phyloP scores from a whole-genome alignment of 768 basidiomycete species.

The Macrolepiota dolichaula region DNA sequence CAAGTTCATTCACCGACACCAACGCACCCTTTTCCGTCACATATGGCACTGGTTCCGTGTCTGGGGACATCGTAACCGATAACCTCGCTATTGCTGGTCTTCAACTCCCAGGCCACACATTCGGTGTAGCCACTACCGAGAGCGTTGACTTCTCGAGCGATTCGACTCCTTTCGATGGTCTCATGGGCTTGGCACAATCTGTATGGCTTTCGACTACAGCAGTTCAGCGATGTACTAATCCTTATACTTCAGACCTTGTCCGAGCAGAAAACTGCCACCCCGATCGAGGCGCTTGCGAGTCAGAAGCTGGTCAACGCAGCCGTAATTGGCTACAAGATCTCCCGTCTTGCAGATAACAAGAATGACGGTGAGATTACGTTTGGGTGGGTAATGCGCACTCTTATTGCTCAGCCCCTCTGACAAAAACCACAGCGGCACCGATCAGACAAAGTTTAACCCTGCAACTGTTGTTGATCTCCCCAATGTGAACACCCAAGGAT shows the following conservation, averaged over 20 bases:
- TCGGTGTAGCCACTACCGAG: conserved; percentile 59
- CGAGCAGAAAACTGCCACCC: conserved; percentile 60
- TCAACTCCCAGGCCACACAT: conserved; percentile 45
- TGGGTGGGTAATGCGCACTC: conserved; percentile 22
- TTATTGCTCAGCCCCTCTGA: not conserved
- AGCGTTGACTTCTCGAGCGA: conserved; percentile 38
- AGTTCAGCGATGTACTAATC: not conserved
- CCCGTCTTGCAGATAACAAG: conserved; percentile 63
- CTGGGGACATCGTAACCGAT: conserved; percentile 57
- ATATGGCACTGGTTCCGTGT: conserved; percentile 55
- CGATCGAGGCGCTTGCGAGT: conserved; percentile 64
- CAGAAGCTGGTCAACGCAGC: conserved; percentile 57
- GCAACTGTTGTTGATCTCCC: conserved; percentile 54
- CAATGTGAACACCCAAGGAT: conserved; percentile 68
- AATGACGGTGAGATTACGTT: conserved; percentile 85
- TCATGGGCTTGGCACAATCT: conserved; percentile 55
- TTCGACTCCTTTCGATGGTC: conserved; percentile 48
- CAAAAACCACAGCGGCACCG: conserved; percentile 21
- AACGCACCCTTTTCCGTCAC: conserved; percentile 43
- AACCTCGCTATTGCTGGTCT: conserved; percentile 56
- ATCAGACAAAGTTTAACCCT: conserved; percentile 63
- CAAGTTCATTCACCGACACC: conserved; percentile 52
- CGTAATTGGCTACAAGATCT: conserved; percentile 79
- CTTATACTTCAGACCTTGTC: conserved; percentile 47
- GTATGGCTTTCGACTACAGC: conserved; percentile 32